Percentiles rank a stretch among this genome's conserved stretches.
Conservation (phyloP, 192 early-diverging fungal genomes). For the Kappamyces sp. region DNA sequence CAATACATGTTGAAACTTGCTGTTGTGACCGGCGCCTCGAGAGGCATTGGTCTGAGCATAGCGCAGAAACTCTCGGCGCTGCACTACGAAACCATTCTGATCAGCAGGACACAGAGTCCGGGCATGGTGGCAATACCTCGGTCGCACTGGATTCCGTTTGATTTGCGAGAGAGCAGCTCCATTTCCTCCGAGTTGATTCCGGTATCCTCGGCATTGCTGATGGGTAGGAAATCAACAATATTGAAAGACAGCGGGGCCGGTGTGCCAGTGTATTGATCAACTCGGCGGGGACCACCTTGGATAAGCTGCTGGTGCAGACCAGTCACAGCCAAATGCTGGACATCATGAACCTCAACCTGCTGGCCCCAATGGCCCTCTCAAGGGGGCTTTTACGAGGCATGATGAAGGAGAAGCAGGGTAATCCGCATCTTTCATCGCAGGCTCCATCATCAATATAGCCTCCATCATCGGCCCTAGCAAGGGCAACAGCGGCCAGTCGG, state of each 20-base stretch:
- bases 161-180: no score
- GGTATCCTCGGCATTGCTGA: no score
- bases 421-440: slow-evolving; percentile 19
- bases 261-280: slow-evolving; percentile 16
- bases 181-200: no score
- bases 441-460: slow-evolving; percentile 76
- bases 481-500: slow-evolving; percentile 64
- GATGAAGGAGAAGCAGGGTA: slow-evolving; percentile 50
- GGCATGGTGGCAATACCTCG: no score
- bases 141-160: no score
- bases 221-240: no score
- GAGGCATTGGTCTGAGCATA: slow-evolving; percentile 31
- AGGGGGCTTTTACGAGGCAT: slow-evolving; percentile 50
- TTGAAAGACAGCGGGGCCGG: no score
- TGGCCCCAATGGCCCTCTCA: slow-evolving; percentile 62
- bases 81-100: no score
- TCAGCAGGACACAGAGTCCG: no score
- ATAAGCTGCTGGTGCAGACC: slow-evolving; percentile 16
- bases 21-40: slow-evolving; percentile 29
- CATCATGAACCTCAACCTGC: slow-evolving; percentile 62
- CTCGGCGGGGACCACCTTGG: slow-evolving; percentile 19
- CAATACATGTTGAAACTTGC: slow-evolving; percentile 24
- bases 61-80: slow-evolving; percentile 14
- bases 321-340: slow-evolving; percentile 35
- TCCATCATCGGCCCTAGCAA: slow-evolving; percentile 66